Evolutionary conservation across 139 green algal species (phyloP).

Genomic region (Coelastrella sp.): DNA sequence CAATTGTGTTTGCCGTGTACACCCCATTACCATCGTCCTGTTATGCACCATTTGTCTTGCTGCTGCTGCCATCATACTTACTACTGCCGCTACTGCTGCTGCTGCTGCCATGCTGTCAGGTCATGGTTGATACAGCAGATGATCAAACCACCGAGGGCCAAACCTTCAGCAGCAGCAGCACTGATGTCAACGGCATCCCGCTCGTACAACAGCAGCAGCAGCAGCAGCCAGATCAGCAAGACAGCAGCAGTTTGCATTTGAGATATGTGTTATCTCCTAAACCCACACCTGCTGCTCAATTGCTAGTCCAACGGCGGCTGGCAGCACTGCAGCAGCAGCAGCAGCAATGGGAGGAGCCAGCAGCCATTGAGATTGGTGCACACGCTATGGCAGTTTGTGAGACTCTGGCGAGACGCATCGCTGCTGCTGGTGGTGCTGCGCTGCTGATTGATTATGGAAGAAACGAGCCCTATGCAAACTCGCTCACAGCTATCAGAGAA

Average conservation of each 20-base stretch:
- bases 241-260: slow-evolving; percentile 66
- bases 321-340: slow-evolving; percentile 56
- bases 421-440: slow-evolving; percentile 82
- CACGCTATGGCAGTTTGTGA: slow-evolving; percentile 80
- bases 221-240: slow-evolving; percentile 26
- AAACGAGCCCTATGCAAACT: slow-evolving; percentile 80
- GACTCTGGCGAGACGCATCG: slow-evolving; percentile 79
- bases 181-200: neutral
- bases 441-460: slow-evolving; percentile 97
- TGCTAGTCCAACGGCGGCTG: slow-evolving; percentile 83
- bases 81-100: neutral
- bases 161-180: neutral
- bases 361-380: slow-evolving; percentile 51
- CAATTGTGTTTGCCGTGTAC: too few species aligned
- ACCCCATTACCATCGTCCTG: too few species aligned
- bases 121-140: slow-evolving; percentile 41
- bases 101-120: too few species aligned
- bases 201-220: slow-evolving; percentile 30
- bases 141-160: neutral
- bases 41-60: too few species aligned
- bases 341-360: slow-evolving; percentile 29
- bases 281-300: slow-evolving; percentile 65
- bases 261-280: slow-evolving; percentile 86
- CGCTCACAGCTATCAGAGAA: slow-evolving; percentile 77
- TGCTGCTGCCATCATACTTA: too few species aligned